phyloP scores from a whole-genome alignment of 73 alveolate species.

The Blepharisma japonicum region DNA sequence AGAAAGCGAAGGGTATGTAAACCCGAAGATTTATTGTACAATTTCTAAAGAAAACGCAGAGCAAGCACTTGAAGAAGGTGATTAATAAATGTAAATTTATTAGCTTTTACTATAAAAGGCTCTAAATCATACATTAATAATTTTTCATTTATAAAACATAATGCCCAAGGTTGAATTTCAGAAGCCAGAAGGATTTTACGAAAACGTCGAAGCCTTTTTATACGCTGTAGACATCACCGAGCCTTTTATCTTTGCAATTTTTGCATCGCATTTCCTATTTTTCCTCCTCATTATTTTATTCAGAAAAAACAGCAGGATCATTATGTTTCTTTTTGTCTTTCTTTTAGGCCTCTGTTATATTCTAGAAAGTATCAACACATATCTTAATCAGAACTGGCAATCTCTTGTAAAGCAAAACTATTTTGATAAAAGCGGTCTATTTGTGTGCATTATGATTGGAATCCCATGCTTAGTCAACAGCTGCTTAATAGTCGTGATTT shows the following conservation, averaged over 20 bases:
- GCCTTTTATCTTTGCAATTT: not conserved
- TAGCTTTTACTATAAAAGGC: too few species aligned
- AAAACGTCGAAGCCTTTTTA: conserved; percentile 20
- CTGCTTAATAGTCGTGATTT: not conserved
- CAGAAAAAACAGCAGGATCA: not conserved
- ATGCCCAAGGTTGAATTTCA: conserved; percentile 23
- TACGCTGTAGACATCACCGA: conserved; percentile 6
- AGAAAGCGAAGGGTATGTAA: not conserved
- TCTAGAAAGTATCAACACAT: not conserved
- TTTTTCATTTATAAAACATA: too few species aligned
- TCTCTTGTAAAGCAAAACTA: not conserved
- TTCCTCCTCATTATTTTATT: not conserved
- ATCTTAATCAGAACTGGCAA: conserved; percentile 7
- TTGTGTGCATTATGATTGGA: conserved; percentile 27
- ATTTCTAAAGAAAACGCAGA: too few species aligned
- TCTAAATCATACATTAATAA: too few species aligned
- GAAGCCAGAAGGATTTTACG: conserved; percentile 17
- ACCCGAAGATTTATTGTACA: conserved; percentile 15
- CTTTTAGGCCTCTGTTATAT: conserved; percentile 6
- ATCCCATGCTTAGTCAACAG: not conserved
- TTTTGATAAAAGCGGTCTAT: not conserved
- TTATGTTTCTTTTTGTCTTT: not conserved
- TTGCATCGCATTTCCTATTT: not conserved
- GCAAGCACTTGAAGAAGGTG: too few species aligned
- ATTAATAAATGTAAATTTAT: too few species aligned